Evolutionary conservation across 2,329 filamentous ascomycete species (phyloP).

Genomic region (Fusarium sp.): DNA sequence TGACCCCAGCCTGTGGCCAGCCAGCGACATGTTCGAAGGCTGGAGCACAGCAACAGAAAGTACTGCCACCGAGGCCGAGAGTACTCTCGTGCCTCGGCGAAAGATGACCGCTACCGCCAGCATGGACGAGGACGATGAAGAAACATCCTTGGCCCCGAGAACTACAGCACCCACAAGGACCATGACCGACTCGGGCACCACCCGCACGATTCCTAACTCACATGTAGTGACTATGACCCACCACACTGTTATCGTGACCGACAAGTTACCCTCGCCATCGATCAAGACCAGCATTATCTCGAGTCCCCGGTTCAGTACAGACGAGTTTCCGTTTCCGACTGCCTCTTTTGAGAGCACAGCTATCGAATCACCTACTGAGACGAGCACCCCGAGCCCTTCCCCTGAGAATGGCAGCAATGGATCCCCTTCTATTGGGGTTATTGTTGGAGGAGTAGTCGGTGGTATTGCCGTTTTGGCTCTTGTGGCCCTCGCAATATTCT

Average conservation of each 20-base stretch:
- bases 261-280: slow-evolving; percentile 44
- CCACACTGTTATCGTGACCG: slow-evolving; percentile 53
- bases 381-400: slow-evolving; percentile 7
- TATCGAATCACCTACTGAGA: slow-evolving; percentile 29
- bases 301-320: slow-evolving; percentile 15
- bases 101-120: slow-evolving; percentile 3
- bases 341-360: slow-evolving; percentile 25
- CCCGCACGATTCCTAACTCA: slow-evolving; percentile 56
- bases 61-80: neutral
- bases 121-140: slow-evolving; percentile 14
- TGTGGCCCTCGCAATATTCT: slow-evolving; percentile 41
- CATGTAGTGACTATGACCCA: slow-evolving; percentile 55
- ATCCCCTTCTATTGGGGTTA: slow-evolving; percentile 51
- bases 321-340: slow-evolving; percentile 9
- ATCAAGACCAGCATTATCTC: slow-evolving; percentile 16
- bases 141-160: slow-evolving; percentile 4
- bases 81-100: slow-evolving; percentile 7
- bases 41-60: slow-evolving; percentile 4
- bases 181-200: slow-evolving; percentile 57
- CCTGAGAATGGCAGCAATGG: slow-evolving; percentile 2
- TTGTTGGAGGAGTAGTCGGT: slow-evolving; percentile 55
- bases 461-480: slow-evolving; percentile 50
- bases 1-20: neutral
- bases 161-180: slow-evolving; percentile 29
- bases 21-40: slow-evolving; percentile 13